Conservation (phyloP, 2,329 filamentous ascomycete species). For the Lachnellula occidentalis region DNA sequence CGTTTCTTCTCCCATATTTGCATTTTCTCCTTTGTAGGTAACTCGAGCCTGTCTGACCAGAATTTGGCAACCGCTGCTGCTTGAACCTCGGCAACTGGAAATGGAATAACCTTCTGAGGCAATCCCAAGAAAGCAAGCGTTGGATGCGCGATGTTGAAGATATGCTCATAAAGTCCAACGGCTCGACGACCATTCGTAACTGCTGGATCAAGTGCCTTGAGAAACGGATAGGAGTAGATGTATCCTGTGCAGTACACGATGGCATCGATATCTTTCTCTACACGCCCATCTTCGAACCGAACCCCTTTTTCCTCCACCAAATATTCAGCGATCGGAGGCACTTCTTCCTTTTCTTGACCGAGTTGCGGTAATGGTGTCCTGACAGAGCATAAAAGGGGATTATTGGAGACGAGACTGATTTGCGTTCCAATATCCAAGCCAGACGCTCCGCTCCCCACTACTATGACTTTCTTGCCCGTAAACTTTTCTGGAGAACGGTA, state of each 20-base stretch:
- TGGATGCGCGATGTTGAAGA: conserved; percentile 71
- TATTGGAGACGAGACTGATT: conserved; percentile 55
- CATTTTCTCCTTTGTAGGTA: conserved; percentile 64
- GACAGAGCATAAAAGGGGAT: conserved; percentile 60
- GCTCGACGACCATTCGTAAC: conserved; percentile 65
- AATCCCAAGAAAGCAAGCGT: conserved; percentile 73
- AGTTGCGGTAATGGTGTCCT: conserved; percentile 42
- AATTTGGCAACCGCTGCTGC: conserved; percentile 70
- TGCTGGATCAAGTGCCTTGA: conserved; percentile 43
- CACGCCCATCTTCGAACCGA: conserved; percentile 58
- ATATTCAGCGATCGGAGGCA: conserved; percentile 54
- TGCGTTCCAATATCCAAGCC: conserved; percentile 79
- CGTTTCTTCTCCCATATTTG: conserved; percentile 54
- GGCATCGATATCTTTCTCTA: conserved; percentile 65
- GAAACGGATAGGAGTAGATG: conserved; percentile 76
- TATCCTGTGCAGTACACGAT: conserved; percentile 89
- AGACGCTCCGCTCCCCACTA: conserved; percentile 81
- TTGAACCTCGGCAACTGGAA: conserved; percentile 74
- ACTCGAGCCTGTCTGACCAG: conserved; percentile 63
- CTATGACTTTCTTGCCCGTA: conserved; percentile 64
- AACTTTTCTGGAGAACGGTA: conserved; percentile 66
- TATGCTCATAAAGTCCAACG: conserved; percentile 68
- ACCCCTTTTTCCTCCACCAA: conserved; percentile 51
- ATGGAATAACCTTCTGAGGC: conserved; percentile 82
- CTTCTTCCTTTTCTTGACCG: conserved; percentile 37